Evolutionary conservation across 768 basidiomycete genomes (phyloP), one percentile per base, ranked within the genome.

Genomic region (Dendrothele bispora): DNA sequence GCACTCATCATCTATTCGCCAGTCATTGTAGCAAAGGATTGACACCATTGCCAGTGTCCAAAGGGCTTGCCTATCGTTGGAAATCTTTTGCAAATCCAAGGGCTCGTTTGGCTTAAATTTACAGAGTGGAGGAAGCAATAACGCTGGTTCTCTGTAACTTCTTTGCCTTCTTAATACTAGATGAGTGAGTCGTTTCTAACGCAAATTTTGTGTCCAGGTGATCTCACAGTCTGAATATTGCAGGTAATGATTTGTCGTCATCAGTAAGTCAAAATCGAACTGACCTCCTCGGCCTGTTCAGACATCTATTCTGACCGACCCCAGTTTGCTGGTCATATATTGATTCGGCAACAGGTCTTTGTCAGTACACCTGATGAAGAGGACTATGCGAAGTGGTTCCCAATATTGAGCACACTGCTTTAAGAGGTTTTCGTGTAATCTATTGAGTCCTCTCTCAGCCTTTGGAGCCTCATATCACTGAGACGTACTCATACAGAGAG

Each of bases 361-460:
- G 14, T 11, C 30, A 46, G 44, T 27, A 46, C 26, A 37, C 29
- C n/a, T n/a, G n/a, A n/a, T n/a, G n/a, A n/a, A n/a, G n/a, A n/a
- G n/a, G n/a, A n/a, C n/a, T n/a, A 55, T 60, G 55, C 61, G 62
- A 7, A 52, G 60, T 15, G 56, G 58, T 1, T 52, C 59, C 7
- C 58, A 65, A 39, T 61, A 64, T 11, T 39, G 21, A 46, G 43
- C n/a, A n/a, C n/a, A n/a, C n/a, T n/a, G n/a, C n/a, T n/a, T n/a
- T n/a, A n/a, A n/a, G n/a, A n/a, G 21, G 17, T 18, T 34, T 2
- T 12, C 14, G 7, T 30, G 27, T 8, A 37, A 8, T 18, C 7
- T 14, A 17, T 3, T 6, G n/a, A 7, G 34, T 45, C 38, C 38
- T 37, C 17, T 37, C 5, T 42, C 6, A n/a, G n/a, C n/a, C n/a